These are phyloP conservation scores for Bipolaris zeicola DNA, from an alignment of 2,329 filamentous ascomycete genomes.

Conservation along the genomic window DNA sequence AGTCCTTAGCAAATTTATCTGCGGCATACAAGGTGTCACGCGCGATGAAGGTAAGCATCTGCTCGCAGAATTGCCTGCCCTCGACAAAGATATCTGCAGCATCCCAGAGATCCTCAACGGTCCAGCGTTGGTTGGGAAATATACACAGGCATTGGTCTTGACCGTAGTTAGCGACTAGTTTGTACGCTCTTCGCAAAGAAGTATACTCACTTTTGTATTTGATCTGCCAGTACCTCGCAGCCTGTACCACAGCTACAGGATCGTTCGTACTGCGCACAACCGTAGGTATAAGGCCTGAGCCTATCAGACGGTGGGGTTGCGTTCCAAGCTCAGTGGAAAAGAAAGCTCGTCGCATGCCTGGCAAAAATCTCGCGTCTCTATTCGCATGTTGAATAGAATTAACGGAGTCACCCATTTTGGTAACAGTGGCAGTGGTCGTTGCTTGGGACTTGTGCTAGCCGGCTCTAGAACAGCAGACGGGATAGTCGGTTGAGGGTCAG, in stretches of 20 bases:
- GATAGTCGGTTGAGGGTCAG: not conserved
- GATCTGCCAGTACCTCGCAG: slow-evolving; percentile 28
- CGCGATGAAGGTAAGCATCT: slow-evolving; percentile 37
- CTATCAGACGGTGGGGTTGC: slow-evolving; percentile 20
- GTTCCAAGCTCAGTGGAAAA: slow-evolving; percentile 40
- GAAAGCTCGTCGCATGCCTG: slow-evolving; percentile 22
- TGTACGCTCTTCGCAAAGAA: not conserved
- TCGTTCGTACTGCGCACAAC: slow-evolving; percentile 32
- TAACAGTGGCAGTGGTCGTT: not conserved
- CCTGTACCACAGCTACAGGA: slow-evolving; percentile 23
- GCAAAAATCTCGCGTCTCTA: slow-evolving; percentile 10
- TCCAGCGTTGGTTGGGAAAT: slow-evolving; percentile 33
- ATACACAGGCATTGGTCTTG: slow-evolving; percentile 31
- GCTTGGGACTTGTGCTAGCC: slow-evolving; percentile 1
- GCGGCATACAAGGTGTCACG: slow-evolving; percentile 29
- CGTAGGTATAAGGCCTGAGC: slow-evolving; percentile 26
- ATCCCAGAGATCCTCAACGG: slow-evolving; percentile 45
- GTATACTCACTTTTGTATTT: slow-evolving; percentile 24
- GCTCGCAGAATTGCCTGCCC: slow-evolving; percentile 31
- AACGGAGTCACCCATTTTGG: slow-evolving; percentile 17
- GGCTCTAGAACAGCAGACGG: slow-evolving; percentile 2
- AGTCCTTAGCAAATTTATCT: slow-evolving; percentile 29
- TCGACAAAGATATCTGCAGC: slow-evolving; percentile 41
- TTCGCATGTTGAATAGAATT: slow-evolving; percentile 2
- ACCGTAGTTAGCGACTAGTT: not conserved